Conservation (phyloP, 495 filamentous ascomycete genomes). For the Penicillium simplicissimum region DNA sequence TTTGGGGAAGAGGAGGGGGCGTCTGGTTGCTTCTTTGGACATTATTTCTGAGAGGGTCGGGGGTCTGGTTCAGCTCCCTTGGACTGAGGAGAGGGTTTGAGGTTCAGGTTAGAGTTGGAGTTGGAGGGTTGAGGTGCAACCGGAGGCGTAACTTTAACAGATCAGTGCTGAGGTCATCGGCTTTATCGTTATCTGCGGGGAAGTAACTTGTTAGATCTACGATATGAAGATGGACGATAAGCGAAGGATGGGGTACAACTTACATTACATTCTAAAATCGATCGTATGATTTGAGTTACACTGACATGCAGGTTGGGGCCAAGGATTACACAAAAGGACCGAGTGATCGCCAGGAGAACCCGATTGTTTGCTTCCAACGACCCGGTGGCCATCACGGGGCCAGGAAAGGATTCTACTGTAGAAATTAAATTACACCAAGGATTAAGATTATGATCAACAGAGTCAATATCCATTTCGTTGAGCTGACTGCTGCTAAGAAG, state of each 20-base stretch:
- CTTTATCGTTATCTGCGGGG: constrained; percentile 22
- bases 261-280: background rate
- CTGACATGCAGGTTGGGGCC: background rate
- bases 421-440: too few species aligned
- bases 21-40: constrained; percentile 19
- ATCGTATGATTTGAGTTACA: background rate
- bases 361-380: background rate
- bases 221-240: too few species aligned
- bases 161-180: constrained; percentile 10
- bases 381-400: too few species aligned
- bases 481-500: background rate
- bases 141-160: too few species aligned
- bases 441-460: too few species aligned
- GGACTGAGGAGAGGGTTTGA: background rate
- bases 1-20: constrained; percentile 31
- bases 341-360: background rate
- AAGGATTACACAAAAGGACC: background rate
- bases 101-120: constrained; percentile 4
- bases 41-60: background rate
- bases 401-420: too few species aligned
- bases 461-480: background rate
- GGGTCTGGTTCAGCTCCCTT: background rate
- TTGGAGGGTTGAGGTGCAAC: background rate
- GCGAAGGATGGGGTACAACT: background rate
- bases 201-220: too few species aligned